Evolutionary conservation across 139 green algal species (phyloP), one percentile per base, ranked within the genome.

Genomic region (Pleodorina starrii): DNA sequence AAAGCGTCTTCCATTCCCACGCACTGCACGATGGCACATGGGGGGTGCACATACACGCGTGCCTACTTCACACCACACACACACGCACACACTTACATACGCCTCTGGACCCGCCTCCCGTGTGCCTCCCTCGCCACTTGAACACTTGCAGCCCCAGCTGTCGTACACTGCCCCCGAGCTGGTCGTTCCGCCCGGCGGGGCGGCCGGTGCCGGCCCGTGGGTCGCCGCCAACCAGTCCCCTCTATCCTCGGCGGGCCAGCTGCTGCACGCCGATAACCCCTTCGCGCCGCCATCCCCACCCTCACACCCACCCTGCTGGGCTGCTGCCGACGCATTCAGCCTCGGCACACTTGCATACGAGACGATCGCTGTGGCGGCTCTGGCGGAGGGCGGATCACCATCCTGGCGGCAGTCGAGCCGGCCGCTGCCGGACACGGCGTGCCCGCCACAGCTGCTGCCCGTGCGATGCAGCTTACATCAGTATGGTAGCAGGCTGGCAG

Each of bases 121-220:
- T n/a, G n/a, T n/a, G n/a, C n/a, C n/a, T n/a, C n/a, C n/a, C n/a
- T n/a, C n/a, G n/a, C n/a, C n/a, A n/a, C n/a, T 57, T 46, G 71
- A 32, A 32, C 29, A 36, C 23, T 69, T 36, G 59, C 92, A 96
- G 94, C 96, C 97, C 2, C 73, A 82, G 10, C 90, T 98, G 80
- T 43, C 90, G 5, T 98, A 97, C 84, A 89, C 90, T 0, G 96
- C 97, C 0, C 97, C 97, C 0, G 97, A 98, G 91, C 90, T 98
- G 29, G 94, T 95, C 4, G 77, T 43, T 25, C 78, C 86, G 23
- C 66, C 46, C 35, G 63, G 87, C 60, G 86, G 75, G 1, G 27
- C n/a, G 32, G 3, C 17, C 73, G 44, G 35, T 16, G 17, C 72
- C 43, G 12, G 9, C 3, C 69, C 1, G 16, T 50, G 23, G 17